Conservation (phyloP, 2,329 filamentous ascomycete genomes). For the Botrytis elliptica region DNA sequence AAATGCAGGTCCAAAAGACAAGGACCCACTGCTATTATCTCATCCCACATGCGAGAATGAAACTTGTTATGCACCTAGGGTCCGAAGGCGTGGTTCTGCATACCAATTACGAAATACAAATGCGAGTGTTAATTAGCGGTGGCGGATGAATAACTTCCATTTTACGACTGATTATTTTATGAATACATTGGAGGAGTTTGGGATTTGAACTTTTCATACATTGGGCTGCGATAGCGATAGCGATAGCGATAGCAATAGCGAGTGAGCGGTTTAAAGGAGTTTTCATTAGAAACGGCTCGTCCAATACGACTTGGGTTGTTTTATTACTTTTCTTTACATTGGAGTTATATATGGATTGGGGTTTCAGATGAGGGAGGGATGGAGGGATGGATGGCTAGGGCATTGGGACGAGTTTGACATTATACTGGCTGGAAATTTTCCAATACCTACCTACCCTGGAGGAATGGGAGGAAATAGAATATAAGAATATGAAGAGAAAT, state of each 20-base stretch:
- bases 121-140: conserved; percentile 6
- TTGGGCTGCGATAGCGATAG: neutral
- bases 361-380: conserved; percentile 2
- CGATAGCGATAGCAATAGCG: neutral
- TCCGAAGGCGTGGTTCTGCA: conserved; percentile 13
- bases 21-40: conserved; percentile 10
- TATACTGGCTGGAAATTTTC: neutral
- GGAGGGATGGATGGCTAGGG: neutral
- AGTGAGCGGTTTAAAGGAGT: conserved; percentile 3
- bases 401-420: neutral
- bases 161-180: conserved; percentile 6
- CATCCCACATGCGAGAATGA: conserved; percentile 10
- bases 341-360: neutral
- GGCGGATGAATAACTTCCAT: neutral
- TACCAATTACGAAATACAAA: conserved; percentile 12
- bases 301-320: conserved; percentile 1
- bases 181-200: conserved; percentile 9
- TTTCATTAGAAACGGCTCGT: conserved; percentile 11
- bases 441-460: neutral
- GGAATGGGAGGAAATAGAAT: conserved; percentile 6
- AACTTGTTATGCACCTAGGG: conserved; percentile 19
- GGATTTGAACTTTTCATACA: conserved; percentile 2
- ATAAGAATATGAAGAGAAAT: neutral
- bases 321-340: neutral
- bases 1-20: conserved; percentile 15